These are phyloP conservation scores for Vigna mungo DNA, from an alignment of 306 rosid genomes.

Conservation along the genomic window DNA sequence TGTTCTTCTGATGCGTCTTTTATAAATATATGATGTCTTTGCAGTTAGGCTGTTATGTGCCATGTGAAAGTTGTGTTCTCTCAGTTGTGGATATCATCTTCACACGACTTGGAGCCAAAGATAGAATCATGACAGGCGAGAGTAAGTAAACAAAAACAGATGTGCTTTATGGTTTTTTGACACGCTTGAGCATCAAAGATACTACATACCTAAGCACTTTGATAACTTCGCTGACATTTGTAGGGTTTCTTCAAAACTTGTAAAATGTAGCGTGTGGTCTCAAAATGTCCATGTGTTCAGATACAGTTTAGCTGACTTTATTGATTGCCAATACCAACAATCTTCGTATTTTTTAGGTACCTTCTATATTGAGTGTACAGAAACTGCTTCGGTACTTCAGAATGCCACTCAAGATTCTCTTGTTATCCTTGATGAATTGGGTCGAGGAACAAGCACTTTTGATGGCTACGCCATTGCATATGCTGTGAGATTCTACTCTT, in stretches of 20 bases:
- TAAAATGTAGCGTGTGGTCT: slow-evolving; percentile 16
- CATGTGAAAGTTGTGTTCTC: slow-evolving; percentile 75
- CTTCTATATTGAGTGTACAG: slow-evolving; percentile 92
- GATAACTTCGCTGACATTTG: not conserved
- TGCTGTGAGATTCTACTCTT: slow-evolving; percentile 65
- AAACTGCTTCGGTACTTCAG: slow-evolving; percentile 92
- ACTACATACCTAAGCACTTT: slow-evolving; percentile 24
- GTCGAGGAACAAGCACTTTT: slow-evolving; percentile 98
- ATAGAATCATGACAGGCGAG: slow-evolving; percentile 98
- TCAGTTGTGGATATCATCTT: slow-evolving; percentile 88
- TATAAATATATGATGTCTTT: slow-evolving; percentile 44
- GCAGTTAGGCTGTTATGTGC: slow-evolving; percentile 97
- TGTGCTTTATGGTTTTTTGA: slow-evolving; percentile 5
- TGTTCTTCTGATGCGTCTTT: slow-evolving; percentile 33
- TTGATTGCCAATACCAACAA: slow-evolving; percentile 21
- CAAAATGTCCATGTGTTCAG: not conserved
- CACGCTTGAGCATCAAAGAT: slow-evolving; percentile 20
- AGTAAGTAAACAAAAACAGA: slow-evolving; percentile 63
- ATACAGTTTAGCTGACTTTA: slow-evolving; percentile 31
- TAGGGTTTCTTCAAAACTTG: slow-evolving; percentile 5
- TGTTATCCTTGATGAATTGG: slow-evolving; percentile 93
- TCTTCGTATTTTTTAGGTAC: slow-evolving; percentile 66
- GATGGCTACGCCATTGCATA: slow-evolving; percentile 99
- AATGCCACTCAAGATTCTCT: slow-evolving; percentile 90
- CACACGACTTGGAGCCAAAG: slow-evolving; percentile 98